Evolutionary conservation across 805 yeast genomes (phyloP), one percentile per base, ranked within the genome.

Genomic region (Pichia membranifaciens): DNA sequence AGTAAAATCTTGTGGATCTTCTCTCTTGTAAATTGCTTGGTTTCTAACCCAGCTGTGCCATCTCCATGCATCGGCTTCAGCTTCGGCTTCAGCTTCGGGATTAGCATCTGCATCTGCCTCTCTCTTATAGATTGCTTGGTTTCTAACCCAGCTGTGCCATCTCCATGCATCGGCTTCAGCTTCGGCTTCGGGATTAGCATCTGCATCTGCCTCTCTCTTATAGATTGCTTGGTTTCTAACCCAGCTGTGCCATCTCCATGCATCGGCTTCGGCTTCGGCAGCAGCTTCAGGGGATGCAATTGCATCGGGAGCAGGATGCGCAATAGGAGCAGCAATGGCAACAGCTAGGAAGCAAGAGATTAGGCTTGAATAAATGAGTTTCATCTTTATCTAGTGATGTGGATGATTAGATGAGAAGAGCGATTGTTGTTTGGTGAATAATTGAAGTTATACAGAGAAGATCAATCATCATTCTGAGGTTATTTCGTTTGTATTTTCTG

Each of bases 161-260:
- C 42, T 42, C 17, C 38, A 44, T 22, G 33, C 36, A 38, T 38
- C 7, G 18, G 43, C 47, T 38, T 38, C 21, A 31, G 47, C 42
- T 23, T 44, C 47, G 21, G 37, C 47, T 38, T 49, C 37, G 8
- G 29, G 41, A 29, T 28, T n/a, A 18, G 5, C 12, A 10, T 38
- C 43, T 15, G 35, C 28, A 15, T 59, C 58, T 41, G 65, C 66
- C 13, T 60, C 66, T 31, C 52, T 49, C 32, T 50, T 43, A 42
- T 50, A 50, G 20, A 50, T 48, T 15, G 48, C 53, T 37, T 43
- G 47, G 28, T 32, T 37, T 41, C 37, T 50, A n/a, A 25, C 12
- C 38, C 41, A 33, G 10, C 4, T 29, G 43, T 40, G 51, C 48
- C 45, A 47, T 32, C 41, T 41, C 47, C 46, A 44, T 25, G 49